Conservation (phyloP, 441 rosid genomes). For the Aleurites moluccanus region DNA sequence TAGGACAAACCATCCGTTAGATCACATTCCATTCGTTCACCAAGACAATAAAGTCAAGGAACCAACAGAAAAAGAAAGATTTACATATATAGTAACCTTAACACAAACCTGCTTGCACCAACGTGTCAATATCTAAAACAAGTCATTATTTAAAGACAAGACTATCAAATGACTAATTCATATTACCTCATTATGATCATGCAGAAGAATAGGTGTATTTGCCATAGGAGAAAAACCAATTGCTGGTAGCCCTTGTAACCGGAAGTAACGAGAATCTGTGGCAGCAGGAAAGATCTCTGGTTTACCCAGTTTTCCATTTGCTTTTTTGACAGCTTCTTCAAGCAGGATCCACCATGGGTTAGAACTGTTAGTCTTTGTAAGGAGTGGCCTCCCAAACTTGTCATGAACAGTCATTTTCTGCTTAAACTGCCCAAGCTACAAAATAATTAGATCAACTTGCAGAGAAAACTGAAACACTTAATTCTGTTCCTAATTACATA, state of each 20-base stretch:
- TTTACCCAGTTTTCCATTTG: slow-evolving; percentile 59
- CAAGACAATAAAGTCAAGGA: neutral
- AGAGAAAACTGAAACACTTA: neutral
- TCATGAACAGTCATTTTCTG: slow-evolving; percentile 46
- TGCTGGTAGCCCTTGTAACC: slow-evolving; percentile 65
- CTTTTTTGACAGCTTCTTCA: slow-evolving; percentile 72
- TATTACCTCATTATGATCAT: slow-evolving; percentile 88
- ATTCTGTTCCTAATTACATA: neutral
- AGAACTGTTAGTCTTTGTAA: slow-evolving; percentile 61
- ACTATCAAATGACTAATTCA: neutral
- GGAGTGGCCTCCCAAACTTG: slow-evolving; percentile 46
- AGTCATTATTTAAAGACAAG: slow-evolving; percentile 10
- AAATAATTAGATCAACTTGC: slow-evolving; percentile 24
- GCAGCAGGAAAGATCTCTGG: slow-evolving; percentile 93
- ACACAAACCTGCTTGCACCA: too few species aligned
- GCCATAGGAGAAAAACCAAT: slow-evolving; percentile 95
- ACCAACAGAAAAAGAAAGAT: too few species aligned
- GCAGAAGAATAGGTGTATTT: slow-evolving; percentile 85
- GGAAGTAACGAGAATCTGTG: slow-evolving; percentile 83
- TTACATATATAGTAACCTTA: too few species aligned
- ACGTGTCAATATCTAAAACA: too few species aligned
- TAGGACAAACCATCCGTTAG: neutral
- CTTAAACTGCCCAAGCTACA: slow-evolving; percentile 68
- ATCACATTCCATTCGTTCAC: neutral
- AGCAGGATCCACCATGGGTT: slow-evolving; percentile 90